Base-by-base conservation (phyloP, 805 yeast species). In the Kuraishia ogatae region DNA sequence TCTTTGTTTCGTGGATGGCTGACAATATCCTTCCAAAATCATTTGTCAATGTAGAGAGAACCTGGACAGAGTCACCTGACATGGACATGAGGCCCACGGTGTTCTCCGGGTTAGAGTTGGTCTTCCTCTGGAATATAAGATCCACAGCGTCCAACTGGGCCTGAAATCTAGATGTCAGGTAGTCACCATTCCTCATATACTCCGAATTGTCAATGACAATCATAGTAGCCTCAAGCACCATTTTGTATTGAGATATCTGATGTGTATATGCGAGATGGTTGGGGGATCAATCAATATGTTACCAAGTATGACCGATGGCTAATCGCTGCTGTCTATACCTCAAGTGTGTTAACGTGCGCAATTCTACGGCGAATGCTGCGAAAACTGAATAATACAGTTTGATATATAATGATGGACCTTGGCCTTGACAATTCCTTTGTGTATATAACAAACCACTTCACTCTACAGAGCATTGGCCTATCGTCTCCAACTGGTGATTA, bases 201-300 rank as follows among this genome's bases (percentile, higher is more conserved):
- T 94, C 99, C 53, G 97, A 90, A 77, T 91, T 93, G 76, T 94
- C 99, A 66, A 94, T 81, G 65, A 91, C 89, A 59, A 94, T 81
- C 87, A 94, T 92, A 17, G 97, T 88, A 59, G 98, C 98, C 73
- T 94, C 99, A 64, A 92, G 80, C 60, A 87, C 97, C 97, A 91
- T 91, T 54, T 66, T 77, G 53, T 17, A 19, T 26, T 26, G n/a
- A 26, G 13, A 48, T n/a, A 48, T 22, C 20, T 48, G 43, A 35
- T 10, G 13, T 11, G 43, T 15, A 3, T 35, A 35, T 35, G 43
- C 13, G 43, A 13, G 43, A 17, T 35, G 6, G 15, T 3, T 15
- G n/a, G 43, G 6, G 17, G 43, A n/a, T 35, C 17, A 17, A 35
- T 35, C n/a, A 35, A 35, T 35, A 35, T 35, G n/a, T 17, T 35